Evolutionary conservation across 2,329 filamentous ascomycete species (phyloP).

Genomic region (Verticillium tricorpus): DNA sequence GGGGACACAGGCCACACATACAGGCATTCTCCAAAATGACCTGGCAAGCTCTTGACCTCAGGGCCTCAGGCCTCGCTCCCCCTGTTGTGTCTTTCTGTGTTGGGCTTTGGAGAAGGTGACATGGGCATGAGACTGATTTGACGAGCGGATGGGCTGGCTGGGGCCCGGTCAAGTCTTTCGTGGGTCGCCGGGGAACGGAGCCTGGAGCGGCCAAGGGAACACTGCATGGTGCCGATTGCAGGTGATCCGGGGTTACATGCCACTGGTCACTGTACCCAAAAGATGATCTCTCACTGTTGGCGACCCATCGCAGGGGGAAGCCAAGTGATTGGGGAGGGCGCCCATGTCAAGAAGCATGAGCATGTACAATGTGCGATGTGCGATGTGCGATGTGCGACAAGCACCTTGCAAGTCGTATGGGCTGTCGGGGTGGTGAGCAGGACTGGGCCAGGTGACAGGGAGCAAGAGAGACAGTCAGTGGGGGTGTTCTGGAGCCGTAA

Average conservation of each 20-base stretch:
- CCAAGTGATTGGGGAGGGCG: constrained; percentile 1
- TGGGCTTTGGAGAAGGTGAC: not conserved
- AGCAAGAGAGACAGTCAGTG: not conserved
- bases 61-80: not conserved
- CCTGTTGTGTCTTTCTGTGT: not conserved
- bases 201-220: not conserved
- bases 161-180: not conserved
- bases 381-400: not conserved
- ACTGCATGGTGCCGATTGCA: constrained; percentile 1
- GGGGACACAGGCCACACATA: not conserved
- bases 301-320: not conserved
- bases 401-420: not conserved
- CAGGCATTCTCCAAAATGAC: not conserved
- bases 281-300: constrained; percentile 1
- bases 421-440: not conserved
- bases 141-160: not conserved
- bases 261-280: not conserved
- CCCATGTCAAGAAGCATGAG: not conserved
- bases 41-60: not conserved
- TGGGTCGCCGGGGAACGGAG: not conserved
- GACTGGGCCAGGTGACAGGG: not conserved
- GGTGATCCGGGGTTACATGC: constrained; percentile 3
- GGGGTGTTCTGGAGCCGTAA: not conserved
- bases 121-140: not conserved
- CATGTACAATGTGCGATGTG: not conserved